A percentile compares a stretch with the other conserved stretches of the same genome.
Evolutionary conservation across 768 basidiomycete genomes (phyloP).

Genomic region (Boletus tylopilopsis): DNA sequence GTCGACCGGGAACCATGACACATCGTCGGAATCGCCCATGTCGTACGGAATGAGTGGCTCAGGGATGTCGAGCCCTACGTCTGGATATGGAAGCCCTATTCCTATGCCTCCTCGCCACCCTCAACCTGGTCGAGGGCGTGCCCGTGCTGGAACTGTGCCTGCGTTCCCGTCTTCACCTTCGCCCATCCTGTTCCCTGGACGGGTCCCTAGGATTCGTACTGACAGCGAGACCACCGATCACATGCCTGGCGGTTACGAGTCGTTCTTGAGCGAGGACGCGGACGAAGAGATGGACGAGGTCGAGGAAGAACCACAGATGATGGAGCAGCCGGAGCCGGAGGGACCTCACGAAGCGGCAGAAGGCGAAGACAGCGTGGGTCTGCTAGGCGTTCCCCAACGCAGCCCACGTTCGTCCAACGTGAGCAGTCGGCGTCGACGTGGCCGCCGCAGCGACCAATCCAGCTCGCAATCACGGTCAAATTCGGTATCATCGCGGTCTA

Average conservation of each 20-base stretch:
- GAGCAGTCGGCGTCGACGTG: conserved; percentile 31
- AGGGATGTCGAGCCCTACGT: conserved; percentile 35
- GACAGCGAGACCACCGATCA: conserved; percentile 30
- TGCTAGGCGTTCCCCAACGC: conserved; percentile 50
- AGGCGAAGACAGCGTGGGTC: conserved; percentile 57
- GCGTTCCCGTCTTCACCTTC: conserved; percentile 35
- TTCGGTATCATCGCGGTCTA: conserved; percentile 36
- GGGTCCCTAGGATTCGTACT: conserved; percentile 22
- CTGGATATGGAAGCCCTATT: conserved; percentile 34
- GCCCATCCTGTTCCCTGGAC: conserved; percentile 30
- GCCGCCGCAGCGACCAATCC: conserved; percentile 36
- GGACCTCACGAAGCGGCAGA: conserved; percentile 59
- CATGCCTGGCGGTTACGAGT: conserved; percentile 27
- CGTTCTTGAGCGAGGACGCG: conserved; percentile 30
- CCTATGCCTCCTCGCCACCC: conserved; percentile 51
- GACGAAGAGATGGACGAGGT: conserved; percentile 33
- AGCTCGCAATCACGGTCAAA: conserved; percentile 28
- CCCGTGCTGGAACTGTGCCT: conserved; percentile 40
- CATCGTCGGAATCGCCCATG: conserved; percentile 54
- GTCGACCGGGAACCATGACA: conserved; percentile 59
- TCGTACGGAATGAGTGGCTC: conserved; percentile 40
- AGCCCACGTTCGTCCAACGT: conserved; percentile 42
- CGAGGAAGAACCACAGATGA: conserved; percentile 34
- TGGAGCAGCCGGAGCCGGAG: conserved; percentile 46
- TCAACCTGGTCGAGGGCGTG: conserved; percentile 34